Base-by-base conservation (phyloP, 2,329 filamentous ascomycete genomes). In the Pestalotiopsis sp. region DNA sequence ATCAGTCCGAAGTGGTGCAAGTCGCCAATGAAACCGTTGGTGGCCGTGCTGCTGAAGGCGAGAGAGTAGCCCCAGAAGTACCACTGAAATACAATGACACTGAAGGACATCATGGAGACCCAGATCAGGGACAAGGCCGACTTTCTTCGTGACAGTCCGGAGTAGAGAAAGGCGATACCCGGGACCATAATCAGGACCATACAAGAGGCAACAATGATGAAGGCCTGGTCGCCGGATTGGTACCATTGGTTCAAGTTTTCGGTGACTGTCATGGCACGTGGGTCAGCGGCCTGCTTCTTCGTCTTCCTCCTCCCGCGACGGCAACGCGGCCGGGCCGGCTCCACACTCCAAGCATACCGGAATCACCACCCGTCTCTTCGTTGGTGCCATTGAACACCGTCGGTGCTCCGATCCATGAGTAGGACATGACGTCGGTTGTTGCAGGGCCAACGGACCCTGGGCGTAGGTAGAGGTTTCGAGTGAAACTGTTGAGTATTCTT, bases 51-150 rank as follows among this genome's bases (percentile, higher is more conserved):
- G 76, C 92, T 96, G 82, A 98, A 98, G 65, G 95, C 94, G 70
- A 99, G 86, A 14, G 95, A 97, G 81, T 97, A 99, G 48, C 96
- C 96, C 95, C 96, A 98, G 81, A 99, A 98, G 78, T 98, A 98
- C 96, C 96, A 99, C 83, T 99, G 96, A 84, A 99, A 98, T 67
- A 93, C 92, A 79, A 98, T 87, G 77, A 98, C 90, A 61, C 93
- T 94, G 78, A 92, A 92, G 60, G 94, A 96, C 79, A 92, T 95
- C 93, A 99, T 97, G 82, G 92, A 94, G 14, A 95, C 94, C 94
- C 94, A 98, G 77, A 99, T 96, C 85, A 98, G 92, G 71, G 94
- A 97, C 57, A 99, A 88, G 38, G 96, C 96, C 4, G 96, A 98
- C 85, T 99, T 99, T 85, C 96, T 90, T 73, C 96, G 92, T n/a